Conservation (phyloP, 352 stramenopile genomes). For the Phytophthora hybrid region DNA sequence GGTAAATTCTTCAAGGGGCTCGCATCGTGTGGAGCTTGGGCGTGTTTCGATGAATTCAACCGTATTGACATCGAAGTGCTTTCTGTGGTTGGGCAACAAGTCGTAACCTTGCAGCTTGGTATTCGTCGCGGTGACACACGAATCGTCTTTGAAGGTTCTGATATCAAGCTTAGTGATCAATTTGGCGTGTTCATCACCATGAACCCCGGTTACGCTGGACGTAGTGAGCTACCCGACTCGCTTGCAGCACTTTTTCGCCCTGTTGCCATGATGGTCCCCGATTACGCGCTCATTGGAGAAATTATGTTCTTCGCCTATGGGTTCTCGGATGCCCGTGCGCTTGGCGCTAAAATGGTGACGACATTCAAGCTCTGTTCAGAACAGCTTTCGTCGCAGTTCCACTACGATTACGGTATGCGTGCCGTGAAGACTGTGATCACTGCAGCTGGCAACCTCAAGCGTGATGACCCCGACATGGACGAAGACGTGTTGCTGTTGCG, state of each 20-base stretch:
- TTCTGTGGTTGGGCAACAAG: constrained; percentile 90
- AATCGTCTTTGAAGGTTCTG: constrained; percentile 95
- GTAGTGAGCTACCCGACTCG: constrained; percentile 89
- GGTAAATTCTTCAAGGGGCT: constrained; percentile 96
- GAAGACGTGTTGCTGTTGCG: constrained; percentile 95
- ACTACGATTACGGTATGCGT: constrained; percentile 94
- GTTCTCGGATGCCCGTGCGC: constrained; percentile 53
- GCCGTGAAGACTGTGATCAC: constrained; percentile 92
- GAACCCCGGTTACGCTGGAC: constrained; percentile 90
- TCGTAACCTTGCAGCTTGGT: constrained; percentile 92
- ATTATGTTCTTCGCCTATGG: constrained; percentile 94
- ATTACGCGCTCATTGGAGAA: constrained; percentile 91
- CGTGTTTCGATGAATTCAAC: constrained; percentile 93
- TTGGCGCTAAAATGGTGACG: constrained; percentile 87
- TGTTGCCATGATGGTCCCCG: constrained; percentile 93
- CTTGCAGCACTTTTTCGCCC: constrained; percentile 87
- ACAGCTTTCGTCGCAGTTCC: constrained; percentile 89
- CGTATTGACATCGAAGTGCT: constrained; percentile 91
- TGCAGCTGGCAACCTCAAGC: constrained; percentile 91
- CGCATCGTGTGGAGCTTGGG: constrained; percentile 94
- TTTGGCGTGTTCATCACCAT: constrained; percentile 93
- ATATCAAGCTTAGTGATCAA: constrained; percentile 95
- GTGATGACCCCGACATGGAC: constrained; percentile 91
- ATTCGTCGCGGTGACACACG: constrained; percentile 84
- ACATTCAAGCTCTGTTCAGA: constrained; percentile 92